Percentiles rank a stretch among this genome's conserved stretches.
Evolutionary conservation across 768 basidiomycete genomes (phyloP).

Genomic region (Chiua virens): DNA sequence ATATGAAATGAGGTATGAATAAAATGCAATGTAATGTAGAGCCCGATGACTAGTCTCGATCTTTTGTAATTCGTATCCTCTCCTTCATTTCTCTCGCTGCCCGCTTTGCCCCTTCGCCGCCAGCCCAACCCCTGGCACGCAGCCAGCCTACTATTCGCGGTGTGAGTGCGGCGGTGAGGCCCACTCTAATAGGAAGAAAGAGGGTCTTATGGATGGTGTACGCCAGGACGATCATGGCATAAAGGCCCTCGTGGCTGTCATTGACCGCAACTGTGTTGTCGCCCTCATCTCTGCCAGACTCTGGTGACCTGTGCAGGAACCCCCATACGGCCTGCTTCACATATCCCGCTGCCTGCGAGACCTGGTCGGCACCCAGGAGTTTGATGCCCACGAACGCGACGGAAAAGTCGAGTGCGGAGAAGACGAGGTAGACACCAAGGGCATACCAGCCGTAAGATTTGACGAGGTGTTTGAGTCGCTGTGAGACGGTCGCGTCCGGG

Average conservation of each 20-base stretch:
- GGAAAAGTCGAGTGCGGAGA: constrained; percentile 78
- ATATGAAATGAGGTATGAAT: not conserved
- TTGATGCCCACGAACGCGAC: constrained; percentile 84
- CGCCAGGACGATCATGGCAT: constrained; percentile 90
- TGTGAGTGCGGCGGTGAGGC: constrained; percentile 83
- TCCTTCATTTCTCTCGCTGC: constrained; percentile 51
- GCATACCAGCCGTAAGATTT: constrained; percentile 97
- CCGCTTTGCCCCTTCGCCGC: constrained; percentile 63
- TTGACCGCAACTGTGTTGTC: constrained; percentile 39
- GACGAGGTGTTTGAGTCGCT: constrained; percentile 77
- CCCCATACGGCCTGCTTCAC: constrained; percentile 50
- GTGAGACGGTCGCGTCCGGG: constrained; percentile 57
- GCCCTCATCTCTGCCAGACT: constrained; percentile 67
- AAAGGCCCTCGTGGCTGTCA: constrained; percentile 69
- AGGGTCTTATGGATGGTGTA: constrained; percentile 96
- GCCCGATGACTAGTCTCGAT: constrained; percentile 9
- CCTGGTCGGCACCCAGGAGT: constrained; percentile 87
- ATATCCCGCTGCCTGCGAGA: constrained; percentile 62
- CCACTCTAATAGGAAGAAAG: constrained; percentile 86
- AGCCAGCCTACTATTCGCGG: constrained; percentile 88
- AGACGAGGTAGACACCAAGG: constrained; percentile 79
- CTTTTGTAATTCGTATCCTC: constrained; percentile 28
- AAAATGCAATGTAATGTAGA: constrained; percentile 11
- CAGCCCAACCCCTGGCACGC: constrained; percentile 77
- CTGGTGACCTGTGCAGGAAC: constrained; percentile 54